Percentiles rank a stretch among this genome's conserved stretches.
These are phyloP conservation scores for Leccinum broughii DNA, from an alignment of 768 basidiomycete species.

Conservation along the genomic window DNA sequence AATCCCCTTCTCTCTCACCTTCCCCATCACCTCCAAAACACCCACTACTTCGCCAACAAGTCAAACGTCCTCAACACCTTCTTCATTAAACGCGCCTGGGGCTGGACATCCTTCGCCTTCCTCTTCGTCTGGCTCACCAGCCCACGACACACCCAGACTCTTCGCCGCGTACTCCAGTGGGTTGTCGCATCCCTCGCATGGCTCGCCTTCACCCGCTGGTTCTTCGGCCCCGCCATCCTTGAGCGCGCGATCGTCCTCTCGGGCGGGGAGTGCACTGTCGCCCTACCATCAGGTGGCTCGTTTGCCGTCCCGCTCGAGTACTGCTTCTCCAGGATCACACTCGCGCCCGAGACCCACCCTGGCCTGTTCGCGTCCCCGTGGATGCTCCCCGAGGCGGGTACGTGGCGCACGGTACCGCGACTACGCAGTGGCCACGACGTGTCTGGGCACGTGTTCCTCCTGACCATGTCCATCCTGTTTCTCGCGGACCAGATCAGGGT, in stretches of 20 bases:
- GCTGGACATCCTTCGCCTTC: slow-evolving; percentile 78
- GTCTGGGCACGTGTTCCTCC: slow-evolving; percentile 86
- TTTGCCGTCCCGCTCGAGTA: slow-evolving; percentile 56
- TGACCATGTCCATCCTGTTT: slow-evolving; percentile 78
- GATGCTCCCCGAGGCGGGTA: slow-evolving; percentile 33
- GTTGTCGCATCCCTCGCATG: slow-evolving; percentile 61
- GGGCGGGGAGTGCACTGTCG: slow-evolving; percentile 76
- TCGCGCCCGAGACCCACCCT: slow-evolving; percentile 66
- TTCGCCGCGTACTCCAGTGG: slow-evolving; percentile 53
- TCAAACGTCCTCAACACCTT: slow-evolving; percentile 76
- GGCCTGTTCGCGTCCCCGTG: slow-evolving; percentile 52
- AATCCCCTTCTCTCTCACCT: slow-evolving; percentile 67
- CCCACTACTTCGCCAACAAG: slow-evolving; percentile 80
- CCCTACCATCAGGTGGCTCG: slow-evolving; percentile 53
- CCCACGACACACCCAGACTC: slow-evolving; percentile 44
- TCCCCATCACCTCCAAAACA: slow-evolving; percentile 61
- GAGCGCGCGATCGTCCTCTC: slow-evolving; percentile 63
- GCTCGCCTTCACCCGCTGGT: slow-evolving; percentile 80
- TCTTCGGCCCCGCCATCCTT: slow-evolving; percentile 80
- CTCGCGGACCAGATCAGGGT: slow-evolving; percentile 66
- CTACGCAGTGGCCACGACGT: slow-evolving; percentile 86
- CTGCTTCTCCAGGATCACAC: slow-evolving; percentile 50
- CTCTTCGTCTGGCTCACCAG: slow-evolving; percentile 58
- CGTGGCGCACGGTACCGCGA: slow-evolving; percentile 55
- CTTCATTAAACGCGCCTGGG: slow-evolving; percentile 93